Conservation (phyloP, 305 asterid species). For the Solanum chacoense region DNA sequence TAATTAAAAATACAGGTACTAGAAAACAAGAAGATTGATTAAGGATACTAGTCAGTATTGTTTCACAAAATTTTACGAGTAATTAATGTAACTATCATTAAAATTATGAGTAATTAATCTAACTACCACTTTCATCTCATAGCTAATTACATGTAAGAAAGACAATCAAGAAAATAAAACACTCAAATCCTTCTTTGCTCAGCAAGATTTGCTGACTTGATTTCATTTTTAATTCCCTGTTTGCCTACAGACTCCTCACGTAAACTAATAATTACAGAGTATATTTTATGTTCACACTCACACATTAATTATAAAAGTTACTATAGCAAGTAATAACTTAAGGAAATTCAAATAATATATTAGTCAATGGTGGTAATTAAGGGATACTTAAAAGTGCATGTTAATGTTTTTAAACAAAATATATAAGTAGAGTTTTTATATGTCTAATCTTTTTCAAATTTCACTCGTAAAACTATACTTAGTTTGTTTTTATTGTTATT, state of each 20-base stretch:
- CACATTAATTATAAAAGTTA: background rate
- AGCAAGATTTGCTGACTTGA: constrained; percentile 19
- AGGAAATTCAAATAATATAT: background rate
- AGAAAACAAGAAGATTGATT: constrained; percentile 9
- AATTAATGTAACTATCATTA: constrained; percentile 25
- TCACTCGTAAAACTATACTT: too few species aligned
- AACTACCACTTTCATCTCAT: constrained; percentile 39
- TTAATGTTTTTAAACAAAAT: background rate
- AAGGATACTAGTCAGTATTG: background rate
- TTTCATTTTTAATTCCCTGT: background rate
- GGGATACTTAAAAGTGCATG: background rate
- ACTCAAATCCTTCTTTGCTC: constrained; percentile 23
- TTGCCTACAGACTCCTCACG: background rate
- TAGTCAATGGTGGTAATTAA: background rate
- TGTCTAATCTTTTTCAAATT: too few species aligned
- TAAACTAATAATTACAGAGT: background rate
- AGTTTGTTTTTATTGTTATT: too few species aligned
- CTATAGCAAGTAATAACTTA: background rate
- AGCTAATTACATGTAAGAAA: constrained; percentile 10
- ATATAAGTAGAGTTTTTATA: too few species aligned
- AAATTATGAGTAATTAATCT: background rate
- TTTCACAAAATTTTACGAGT: background rate
- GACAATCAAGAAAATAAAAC: constrained; percentile 16
- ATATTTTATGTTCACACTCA: background rate
- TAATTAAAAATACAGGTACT: constrained; percentile 10